A percentile compares a stretch with the other conserved stretches of the same genome.
Evolutionary conservation across 179 eudicot genomes (phyloP).

Genomic region (Silene vulgaris): DNA sequence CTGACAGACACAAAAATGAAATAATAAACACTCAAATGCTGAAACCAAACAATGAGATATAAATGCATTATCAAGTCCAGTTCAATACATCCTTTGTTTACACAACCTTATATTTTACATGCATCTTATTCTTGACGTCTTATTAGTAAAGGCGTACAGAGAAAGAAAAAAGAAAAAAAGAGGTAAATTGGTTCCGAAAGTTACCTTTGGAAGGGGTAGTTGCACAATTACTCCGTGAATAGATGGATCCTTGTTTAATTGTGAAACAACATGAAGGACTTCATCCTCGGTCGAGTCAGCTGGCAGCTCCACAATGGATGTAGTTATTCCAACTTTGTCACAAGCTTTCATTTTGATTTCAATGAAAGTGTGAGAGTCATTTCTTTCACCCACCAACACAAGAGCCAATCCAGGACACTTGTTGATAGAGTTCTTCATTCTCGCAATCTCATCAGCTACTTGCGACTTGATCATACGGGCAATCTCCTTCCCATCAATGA

Average conservation of each 20-base stretch:
- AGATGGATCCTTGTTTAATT: constrained; percentile 38
- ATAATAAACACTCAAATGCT: not conserved
- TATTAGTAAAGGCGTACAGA: too few species aligned
- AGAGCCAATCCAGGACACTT: constrained; percentile 47
- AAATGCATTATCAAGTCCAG: not conserved
- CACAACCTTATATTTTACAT: too few species aligned
- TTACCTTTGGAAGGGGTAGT: constrained; percentile 55
- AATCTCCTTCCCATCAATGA: constrained; percentile 47
- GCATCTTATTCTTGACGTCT: too few species aligned
- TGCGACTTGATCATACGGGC: constrained; percentile 37
- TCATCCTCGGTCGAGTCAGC: constrained; percentile 39
- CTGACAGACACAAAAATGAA: not conserved
- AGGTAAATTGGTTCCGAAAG: constrained; percentile 11
- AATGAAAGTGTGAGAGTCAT: constrained; percentile 44
- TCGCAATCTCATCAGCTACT: constrained; percentile 36
- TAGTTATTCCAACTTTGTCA: constrained; percentile 44
- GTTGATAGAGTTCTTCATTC: constrained; percentile 33
- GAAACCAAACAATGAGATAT: not conserved
- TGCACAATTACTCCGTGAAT: constrained; percentile 54
- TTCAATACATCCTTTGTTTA: not conserved
- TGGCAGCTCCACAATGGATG: constrained; percentile 35
- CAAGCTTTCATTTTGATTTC: constrained; percentile 49
- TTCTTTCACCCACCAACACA: constrained; percentile 48
- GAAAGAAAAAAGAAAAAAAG: not conserved
- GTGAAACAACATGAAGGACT: constrained; percentile 31